Percentiles rank a stretch among this genome's conserved stretches.
These are phyloP conservation scores for Myriosclerotinia duriaeana DNA, from an alignment of 2,329 filamentous ascomycete species.

Conservation along the genomic window DNA sequence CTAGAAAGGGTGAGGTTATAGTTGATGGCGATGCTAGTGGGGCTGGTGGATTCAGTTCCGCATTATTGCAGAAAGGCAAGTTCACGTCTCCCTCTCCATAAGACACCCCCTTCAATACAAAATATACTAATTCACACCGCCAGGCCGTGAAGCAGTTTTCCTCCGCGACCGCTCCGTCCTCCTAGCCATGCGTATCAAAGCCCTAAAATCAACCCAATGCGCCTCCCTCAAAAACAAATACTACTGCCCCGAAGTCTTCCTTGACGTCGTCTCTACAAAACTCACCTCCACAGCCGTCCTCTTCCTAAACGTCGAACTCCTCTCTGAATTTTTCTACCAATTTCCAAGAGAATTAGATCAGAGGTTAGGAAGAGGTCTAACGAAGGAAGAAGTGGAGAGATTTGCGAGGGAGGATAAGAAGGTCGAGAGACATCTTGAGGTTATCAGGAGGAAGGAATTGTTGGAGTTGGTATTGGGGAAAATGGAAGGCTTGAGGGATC, in stretches of 20 bases:
- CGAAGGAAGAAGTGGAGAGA: conserved; percentile 76
- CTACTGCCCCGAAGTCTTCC: conserved; percentile 92
- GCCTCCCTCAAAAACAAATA: conserved; percentile 84
- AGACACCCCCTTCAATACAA: not conserved
- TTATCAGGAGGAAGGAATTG: conserved; percentile 88
- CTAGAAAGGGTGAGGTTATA: conserved; percentile 78
- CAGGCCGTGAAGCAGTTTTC: conserved; percentile 90
- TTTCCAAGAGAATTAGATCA: conserved; percentile 91
- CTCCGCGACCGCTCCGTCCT: conserved; percentile 88
- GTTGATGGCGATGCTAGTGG: conserved; percentile 83
- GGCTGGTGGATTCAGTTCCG: conserved; percentile 89
- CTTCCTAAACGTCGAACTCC: conserved; percentile 93
- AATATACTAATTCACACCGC: conserved; percentile 16
- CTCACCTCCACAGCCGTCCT: conserved; percentile 92
- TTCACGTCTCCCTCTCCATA: conserved; percentile 31
- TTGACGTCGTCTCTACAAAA: conserved; percentile 96
- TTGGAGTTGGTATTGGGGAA: conserved; percentile 91
- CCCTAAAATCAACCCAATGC: conserved; percentile 90
- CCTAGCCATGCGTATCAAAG: conserved; percentile 83
- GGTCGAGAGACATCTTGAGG: conserved; percentile 82
- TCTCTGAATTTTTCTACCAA: conserved; percentile 97
- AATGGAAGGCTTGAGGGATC: conserved; percentile 85
- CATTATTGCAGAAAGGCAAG: conserved; percentile 78
- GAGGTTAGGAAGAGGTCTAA: conserved; percentile 77
- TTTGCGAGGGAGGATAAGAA: conserved; percentile 94